phyloP scores from a whole-genome alignment of 2,329 filamentous ascomycete genomes.

The Monosporascus sp. region DNA sequence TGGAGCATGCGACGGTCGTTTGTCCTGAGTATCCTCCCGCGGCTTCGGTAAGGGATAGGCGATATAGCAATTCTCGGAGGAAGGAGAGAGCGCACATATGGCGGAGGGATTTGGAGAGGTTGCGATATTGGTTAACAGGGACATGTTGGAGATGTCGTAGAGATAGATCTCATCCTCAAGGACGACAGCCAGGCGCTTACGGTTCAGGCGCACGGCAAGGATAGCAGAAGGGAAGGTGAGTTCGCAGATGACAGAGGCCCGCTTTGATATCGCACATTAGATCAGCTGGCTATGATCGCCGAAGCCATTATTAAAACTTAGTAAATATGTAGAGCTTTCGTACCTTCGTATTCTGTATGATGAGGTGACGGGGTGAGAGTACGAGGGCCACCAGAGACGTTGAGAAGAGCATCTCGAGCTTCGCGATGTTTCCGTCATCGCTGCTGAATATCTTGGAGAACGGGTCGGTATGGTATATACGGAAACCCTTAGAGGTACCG shows the following conservation, averaged over 20 bases:
- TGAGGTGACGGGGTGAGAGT: constrained; percentile 81
- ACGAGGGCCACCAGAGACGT: constrained; percentile 94
- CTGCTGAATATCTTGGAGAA: constrained; percentile 94
- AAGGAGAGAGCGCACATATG: constrained; percentile 88
- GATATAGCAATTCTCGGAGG: constrained; percentile 92
- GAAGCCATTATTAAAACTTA: too few relatives aligned
- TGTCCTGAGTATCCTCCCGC: constrained; percentile 52
- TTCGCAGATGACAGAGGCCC: constrained; percentile 86
- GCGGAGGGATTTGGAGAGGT: constrained; percentile 90
- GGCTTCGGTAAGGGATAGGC: constrained; percentile 84
- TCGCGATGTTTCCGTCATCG: constrained; percentile 89
- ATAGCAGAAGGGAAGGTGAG: constrained; percentile 97
- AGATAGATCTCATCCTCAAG: constrained; percentile 96
- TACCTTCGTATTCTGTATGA: constrained; percentile 85
- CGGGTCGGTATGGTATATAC: constrained; percentile 93
- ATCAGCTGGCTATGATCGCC: neutral
- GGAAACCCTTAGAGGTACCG: constrained; percentile 88
- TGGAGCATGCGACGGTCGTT: constrained; percentile 75
- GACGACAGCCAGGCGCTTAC: constrained; percentile 88
- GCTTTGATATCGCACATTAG: constrained; percentile 30
- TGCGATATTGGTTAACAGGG: constrained; percentile 82
- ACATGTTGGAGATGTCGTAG: constrained; percentile 99
- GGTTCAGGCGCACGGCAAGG: constrained; percentile 86
- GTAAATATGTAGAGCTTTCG: neutral
- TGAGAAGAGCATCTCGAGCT: constrained; percentile 98